Percentiles rank a stretch among this genome's conserved stretches.
Conservation (phyloP, 2,329 filamentous ascomycete species). For the Ascochyta clinopodiicola region DNA sequence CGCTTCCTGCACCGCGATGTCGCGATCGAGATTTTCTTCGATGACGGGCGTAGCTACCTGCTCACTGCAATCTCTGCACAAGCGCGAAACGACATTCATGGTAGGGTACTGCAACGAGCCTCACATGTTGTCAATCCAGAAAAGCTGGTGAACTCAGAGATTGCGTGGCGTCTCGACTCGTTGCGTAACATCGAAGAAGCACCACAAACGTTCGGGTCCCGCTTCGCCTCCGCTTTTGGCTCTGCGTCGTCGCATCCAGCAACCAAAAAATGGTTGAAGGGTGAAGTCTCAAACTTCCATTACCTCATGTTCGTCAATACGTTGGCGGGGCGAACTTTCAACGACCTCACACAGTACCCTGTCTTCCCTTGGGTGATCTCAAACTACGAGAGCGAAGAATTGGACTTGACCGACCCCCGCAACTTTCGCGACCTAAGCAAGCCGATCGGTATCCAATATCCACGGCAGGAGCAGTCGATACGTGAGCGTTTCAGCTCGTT, state of each 20-base stretch:
- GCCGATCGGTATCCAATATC: conserved; percentile 92
- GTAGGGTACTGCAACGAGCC: conserved; percentile 77
- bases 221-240: conserved; percentile 92
- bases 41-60: conserved; percentile 93
- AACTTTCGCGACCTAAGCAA: conserved; percentile 92
- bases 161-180: conserved; percentile 89
- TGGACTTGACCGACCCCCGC: conserved; percentile 83
- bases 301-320: conserved; percentile 99
- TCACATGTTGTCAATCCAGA: conserved; percentile 77
- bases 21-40: conserved; percentile 96
- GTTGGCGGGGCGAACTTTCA: conserved; percentile 95
- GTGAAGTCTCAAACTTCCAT: conserved; percentile 97
- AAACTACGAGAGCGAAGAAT: conserved; percentile 91
- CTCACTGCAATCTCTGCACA: conserved; percentile 79
- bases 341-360: conserved; percentile 96
- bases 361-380: conserved; percentile 98
- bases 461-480: conserved; percentile 77
- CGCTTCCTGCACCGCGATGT: conserved; percentile 96
- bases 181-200: conserved; percentile 71
- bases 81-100: conserved; percentile 80
- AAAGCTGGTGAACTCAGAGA: conserved; percentile 77
- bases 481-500: conserved; percentile 85
- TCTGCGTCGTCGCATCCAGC: conserved; percentile 80
- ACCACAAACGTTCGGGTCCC: conserved; percentile 76
- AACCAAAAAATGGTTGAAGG: conserved; percentile 87